Base-by-base conservation (phyloP, 768 basidiomycete species). In the Leucosporidium yakuticum region DNA sequence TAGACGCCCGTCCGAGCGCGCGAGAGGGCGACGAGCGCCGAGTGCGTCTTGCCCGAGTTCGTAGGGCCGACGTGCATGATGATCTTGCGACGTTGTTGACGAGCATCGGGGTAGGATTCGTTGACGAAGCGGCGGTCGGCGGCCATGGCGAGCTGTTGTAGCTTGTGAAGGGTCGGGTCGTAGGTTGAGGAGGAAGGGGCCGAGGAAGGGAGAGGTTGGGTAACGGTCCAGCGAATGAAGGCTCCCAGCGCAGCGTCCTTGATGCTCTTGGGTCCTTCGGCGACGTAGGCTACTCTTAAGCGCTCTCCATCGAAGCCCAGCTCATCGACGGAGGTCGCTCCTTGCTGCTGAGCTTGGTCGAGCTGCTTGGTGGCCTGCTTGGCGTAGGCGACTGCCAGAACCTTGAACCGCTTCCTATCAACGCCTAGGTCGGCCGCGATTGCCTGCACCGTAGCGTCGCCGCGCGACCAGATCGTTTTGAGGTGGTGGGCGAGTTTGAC, bases 61-160 rank as follows among this genome's bases (percentile, higher is more conserved):
- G 96, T 98, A 0, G 96, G 96, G 0, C 95, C 96, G 50, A 99
- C 91, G 74, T 99, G 95, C 82, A 98, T 87, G 77, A 94, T 88
- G 73, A 98, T 81, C 73, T 87, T 90, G 25, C 94, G 84, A 23
- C 82, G 83, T 70, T 86, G 80, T 17, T 77, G 74, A 15, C 95
- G 85, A 0, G 91, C 86, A 1, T 67, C 65, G 50, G 78, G 75
- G 53, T 76, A 76, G 29, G 29, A 34, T 49, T 76, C 75, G 63
- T 44, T 57, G 21, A 69, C 65, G 73, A 60, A 72, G 23, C 71
- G 67, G n/a, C 44, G 50, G 62, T 73, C 71, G 54, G 68, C 51
- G 44, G 67, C 39, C 15, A 7, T 15, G 23, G 68, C 65, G 55
- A 73, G 68, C 19, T 67, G 55, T 47, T 73, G 71, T 2, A 73